Base-by-base conservation (phyloP, 73 alveolate species). In the Symbiodinium natans region DNA sequence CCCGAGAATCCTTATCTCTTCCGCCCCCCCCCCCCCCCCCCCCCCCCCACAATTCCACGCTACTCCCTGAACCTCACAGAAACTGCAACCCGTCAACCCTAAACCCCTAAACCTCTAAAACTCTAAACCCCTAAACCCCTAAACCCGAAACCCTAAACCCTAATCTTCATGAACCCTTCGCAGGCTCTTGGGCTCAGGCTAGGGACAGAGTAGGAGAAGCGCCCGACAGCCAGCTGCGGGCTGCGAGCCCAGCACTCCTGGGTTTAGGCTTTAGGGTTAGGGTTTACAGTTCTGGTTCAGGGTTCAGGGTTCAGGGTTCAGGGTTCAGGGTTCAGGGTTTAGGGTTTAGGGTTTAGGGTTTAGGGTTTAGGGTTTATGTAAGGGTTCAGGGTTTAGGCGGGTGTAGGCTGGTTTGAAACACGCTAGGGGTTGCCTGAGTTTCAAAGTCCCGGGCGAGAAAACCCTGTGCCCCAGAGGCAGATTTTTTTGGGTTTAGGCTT, bases 161-260 rank as follows among this genome's bases (percentile, higher is more conserved):
- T n/a, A n/a, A n/a, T n/a, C n/a, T 52, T 10, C 68, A 4, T 46
- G 59, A 9, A 13, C 59, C 59, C 13, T 46, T 46, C 13, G 59
- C 59, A 63, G 77, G 77, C 31, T 25, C 77, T 63, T 27, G 77
- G 77, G 77, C 77, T 63, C 77, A 63, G 77, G 77, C 36, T 34
- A 63, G 77, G 77, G 34, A 63, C 77, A 63, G 77, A 63, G 31
- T 63, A 63, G 77, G 34, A 63, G 36, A 6, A 63, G 77, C 77
- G 77, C 39, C 77, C 77, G 34, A 63, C 77, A 63, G 77, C 77
- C 77, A 15, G 77, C 77, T 25, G 77, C 77, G 77, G 77, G 77
- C 7, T 15, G 31, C 10, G 77, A 27, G 77, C 77, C 25, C 39
- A 63, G 77, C 77, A 63, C 39, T 27, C 68, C 21, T 3, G 27